Percentiles rank a stretch among this genome's conserved stretches.
Evolutionary conservation across 2,329 filamentous ascomycete species (phyloP).

Genomic region (Plectosphaerella cucumerina): DNA sequence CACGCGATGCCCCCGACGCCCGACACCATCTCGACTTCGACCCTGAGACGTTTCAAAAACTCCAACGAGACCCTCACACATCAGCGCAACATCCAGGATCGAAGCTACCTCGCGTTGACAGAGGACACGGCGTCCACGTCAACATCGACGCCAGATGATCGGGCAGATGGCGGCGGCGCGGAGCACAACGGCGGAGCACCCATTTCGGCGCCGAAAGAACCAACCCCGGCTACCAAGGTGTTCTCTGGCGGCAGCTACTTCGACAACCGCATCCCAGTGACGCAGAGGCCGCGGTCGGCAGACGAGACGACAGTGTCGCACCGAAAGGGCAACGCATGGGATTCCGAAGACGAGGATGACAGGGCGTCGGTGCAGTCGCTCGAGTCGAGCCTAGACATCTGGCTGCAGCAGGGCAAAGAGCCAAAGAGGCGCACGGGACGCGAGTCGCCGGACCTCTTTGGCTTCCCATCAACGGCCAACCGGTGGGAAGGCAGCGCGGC

Average conservation of each 20-base stretch:
- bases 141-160: too few species aligned
- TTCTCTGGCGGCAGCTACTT: slow-evolving; percentile 18
- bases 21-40: slow-evolving; percentile 55
- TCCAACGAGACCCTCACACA: slow-evolving; percentile 44
- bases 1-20: slow-evolving; percentile 52
- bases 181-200: slow-evolving; percentile 13
- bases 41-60: slow-evolving; percentile 44
- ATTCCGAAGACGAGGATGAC: slow-evolving; percentile 37
- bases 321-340: slow-evolving; percentile 36
- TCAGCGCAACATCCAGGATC: slow-evolving; percentile 23
- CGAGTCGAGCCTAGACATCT: slow-evolving; percentile 51
- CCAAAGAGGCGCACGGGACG: slow-evolving; percentile 31
- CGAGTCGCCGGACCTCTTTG: slow-evolving; percentile 49
- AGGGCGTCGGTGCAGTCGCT: slow-evolving; percentile 37
- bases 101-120: slow-evolving; percentile 24
- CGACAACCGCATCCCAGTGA: slow-evolving; percentile 23
- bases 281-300: slow-evolving; percentile 41
- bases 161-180: slow-evolving; percentile 2
- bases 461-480: slow-evolving; percentile 38
- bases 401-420: slow-evolving; percentile 47
- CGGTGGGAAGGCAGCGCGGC: slow-evolving; percentile 46
- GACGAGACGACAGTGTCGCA: slow-evolving; percentile 40
- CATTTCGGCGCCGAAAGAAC: background rate
- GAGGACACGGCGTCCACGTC: slow-evolving; percentile 17
- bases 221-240: background rate